These are phyloP conservation scores for Protomyces inouyei DNA, from an alignment of 1,139 yeast genomes.

Conservation along the genomic window DNA sequence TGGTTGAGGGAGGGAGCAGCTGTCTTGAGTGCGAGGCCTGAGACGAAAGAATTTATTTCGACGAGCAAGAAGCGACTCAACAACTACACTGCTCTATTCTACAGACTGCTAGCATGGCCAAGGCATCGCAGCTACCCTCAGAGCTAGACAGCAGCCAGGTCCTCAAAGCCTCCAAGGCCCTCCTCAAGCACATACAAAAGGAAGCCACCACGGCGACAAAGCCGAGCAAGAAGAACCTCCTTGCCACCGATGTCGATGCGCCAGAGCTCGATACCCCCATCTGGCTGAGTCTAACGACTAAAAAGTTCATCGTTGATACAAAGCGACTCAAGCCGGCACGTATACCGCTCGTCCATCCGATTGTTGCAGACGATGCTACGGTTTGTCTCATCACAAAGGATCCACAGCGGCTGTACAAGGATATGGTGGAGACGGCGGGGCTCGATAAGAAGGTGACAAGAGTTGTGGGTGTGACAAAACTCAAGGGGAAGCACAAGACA, in stretches of 20 bases:
- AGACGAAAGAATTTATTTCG: background rate
- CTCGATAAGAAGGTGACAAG: slow-evolving; percentile 37
- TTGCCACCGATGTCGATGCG: slow-evolving; percentile 18
- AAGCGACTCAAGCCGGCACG: slow-evolving; percentile 70
- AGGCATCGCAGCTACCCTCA: background rate
- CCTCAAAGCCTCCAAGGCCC: slow-evolving; percentile 18
- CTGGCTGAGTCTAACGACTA: slow-evolving; percentile 59
- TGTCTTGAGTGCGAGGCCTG: background rate
- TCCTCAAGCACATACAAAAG: slow-evolving; percentile 18
- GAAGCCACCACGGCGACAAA: background rate
- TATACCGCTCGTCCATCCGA: slow-evolving; percentile 39
- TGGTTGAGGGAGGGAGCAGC: too few relatives aligned
- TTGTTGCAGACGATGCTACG: slow-evolving; percentile 1
- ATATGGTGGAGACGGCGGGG: slow-evolving; percentile 50
- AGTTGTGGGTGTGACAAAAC: slow-evolving; percentile 44
- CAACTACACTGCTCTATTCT: too few relatives aligned
- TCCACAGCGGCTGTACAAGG: slow-evolving; percentile 55
- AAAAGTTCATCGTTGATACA: slow-evolving; percentile 58
- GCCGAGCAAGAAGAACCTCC: slow-evolving; percentile 3
- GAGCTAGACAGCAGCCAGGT: slow-evolving; percentile 18
- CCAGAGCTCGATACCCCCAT: slow-evolving; percentile 32
- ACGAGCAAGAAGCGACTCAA: background rate
- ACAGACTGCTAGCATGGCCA: too few relatives aligned
- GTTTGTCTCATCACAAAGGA: slow-evolving; percentile 70
- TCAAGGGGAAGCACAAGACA: slow-evolving; percentile 46